Percentiles rank a stretch among this genome's conserved stretches.
Conservation (phyloP, 1,139 yeast species). For the Nadsonia commutata region DNA sequence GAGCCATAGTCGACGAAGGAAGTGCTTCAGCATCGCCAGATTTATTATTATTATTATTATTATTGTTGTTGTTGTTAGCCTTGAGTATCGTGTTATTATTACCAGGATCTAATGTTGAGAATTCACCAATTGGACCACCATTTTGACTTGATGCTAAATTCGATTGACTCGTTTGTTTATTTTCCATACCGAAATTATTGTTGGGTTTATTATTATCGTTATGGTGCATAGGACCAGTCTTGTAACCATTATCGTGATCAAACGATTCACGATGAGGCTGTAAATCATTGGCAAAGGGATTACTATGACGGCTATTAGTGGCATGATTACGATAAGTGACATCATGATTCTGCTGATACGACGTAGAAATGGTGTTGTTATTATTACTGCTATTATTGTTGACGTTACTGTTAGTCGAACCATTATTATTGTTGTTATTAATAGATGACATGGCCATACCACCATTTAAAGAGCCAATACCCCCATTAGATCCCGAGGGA, state of each 20-base stretch:
- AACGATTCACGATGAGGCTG: background rate
- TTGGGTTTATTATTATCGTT: background rate
- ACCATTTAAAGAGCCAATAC: conserved; percentile 3
- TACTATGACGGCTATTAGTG: background rate
- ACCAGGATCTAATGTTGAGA: background rate
- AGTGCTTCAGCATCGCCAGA: too few species aligned
- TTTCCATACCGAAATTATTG: background rate
- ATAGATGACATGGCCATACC: conserved; percentile 6
- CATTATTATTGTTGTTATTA: conserved; percentile 9
- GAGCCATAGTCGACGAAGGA: background rate
- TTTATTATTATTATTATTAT: background rate
- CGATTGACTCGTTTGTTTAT: too few species aligned
- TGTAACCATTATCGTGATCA: background rate
- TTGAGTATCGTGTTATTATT: background rate
- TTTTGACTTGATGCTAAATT: too few species aligned
- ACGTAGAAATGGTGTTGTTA: conserved; percentile 9
- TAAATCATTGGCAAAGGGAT: background rate
- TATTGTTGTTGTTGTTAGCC: background rate
- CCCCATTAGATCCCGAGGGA: conserved; percentile 6
- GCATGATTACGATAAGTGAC: conserved; percentile 6
- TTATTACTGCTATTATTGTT: conserved; percentile 8
- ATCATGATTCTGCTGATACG: conserved; percentile 5
- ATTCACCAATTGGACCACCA: too few species aligned
- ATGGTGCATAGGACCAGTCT: background rate
- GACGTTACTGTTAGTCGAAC: conserved; percentile 8